Evolutionary conservation across 352 stramenopile genomes (phyloP).

Genomic region (Phytophthora pisi): DNA sequence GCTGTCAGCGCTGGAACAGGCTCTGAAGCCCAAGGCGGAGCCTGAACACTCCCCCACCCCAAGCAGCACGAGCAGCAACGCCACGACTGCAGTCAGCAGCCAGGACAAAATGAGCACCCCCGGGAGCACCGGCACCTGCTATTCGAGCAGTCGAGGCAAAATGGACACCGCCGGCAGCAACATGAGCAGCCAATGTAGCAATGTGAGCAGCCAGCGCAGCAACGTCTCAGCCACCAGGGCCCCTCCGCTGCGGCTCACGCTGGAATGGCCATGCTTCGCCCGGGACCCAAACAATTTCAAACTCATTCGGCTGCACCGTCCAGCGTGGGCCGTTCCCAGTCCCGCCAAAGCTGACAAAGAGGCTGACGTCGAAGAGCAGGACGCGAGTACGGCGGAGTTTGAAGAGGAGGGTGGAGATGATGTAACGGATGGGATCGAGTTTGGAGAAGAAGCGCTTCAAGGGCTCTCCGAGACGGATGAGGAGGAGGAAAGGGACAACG

Average conservation of each 20-base stretch:
- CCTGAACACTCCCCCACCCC: constrained; percentile 2
- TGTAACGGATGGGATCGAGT: not conserved
- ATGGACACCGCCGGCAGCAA: constrained; percentile 3
- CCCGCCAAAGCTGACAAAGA: not conserved
- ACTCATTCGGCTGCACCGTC: constrained; percentile 26
- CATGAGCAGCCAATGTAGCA: constrained; percentile 8
- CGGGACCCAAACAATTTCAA: constrained; percentile 29
- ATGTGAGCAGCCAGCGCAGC: constrained; percentile 9
- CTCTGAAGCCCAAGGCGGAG: constrained; percentile 17
- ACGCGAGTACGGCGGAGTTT: not conserved
- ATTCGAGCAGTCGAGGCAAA: constrained; percentile 8
- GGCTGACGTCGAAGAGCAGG: not conserved
- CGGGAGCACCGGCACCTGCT: constrained; percentile 3
- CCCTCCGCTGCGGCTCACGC: constrained; percentile 12
- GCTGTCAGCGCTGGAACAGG: constrained; percentile 24
- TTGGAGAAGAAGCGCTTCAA: not conserved
- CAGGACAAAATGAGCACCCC: constrained; percentile 2
- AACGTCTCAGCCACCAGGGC: constrained; percentile 7
- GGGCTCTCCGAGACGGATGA: not conserved
- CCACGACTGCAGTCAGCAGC: constrained; percentile 17
- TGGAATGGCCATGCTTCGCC: constrained; percentile 20
- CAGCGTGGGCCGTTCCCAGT: not conserved
- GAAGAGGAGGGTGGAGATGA: constrained; percentile 2
- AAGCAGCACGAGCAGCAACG: constrained; percentile 15
- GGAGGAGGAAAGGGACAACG: not conserved